Evolutionary conservation across 306 rosid genomes (phyloP).

Genomic region (Lathyrus sativus): DNA sequence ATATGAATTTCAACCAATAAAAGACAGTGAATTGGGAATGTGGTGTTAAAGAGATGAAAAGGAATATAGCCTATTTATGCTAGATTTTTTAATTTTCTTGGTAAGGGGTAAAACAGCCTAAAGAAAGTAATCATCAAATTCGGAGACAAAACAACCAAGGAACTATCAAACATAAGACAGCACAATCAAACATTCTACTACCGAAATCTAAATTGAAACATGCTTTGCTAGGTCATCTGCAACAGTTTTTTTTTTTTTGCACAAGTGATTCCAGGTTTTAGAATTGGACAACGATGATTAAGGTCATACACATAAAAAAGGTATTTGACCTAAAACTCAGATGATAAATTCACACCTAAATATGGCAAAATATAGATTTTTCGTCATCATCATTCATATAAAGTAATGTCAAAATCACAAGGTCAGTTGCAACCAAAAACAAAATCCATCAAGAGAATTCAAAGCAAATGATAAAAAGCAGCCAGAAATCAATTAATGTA

Average conservation of each 20-base stretch:
- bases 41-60: too few species aligned
- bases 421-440: background rate
- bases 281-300: background rate
- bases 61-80: too few species aligned
- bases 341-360: background rate
- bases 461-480: background rate
- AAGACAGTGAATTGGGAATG: too few species aligned
- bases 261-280: background rate
- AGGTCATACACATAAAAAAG: background rate
- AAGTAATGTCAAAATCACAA: slow-evolving; percentile 5
- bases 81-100: too few species aligned
- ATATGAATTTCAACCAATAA: too few species aligned
- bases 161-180: background rate
- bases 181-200: background rate
- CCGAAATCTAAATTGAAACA: background rate
- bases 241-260: background rate
- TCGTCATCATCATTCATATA: background rate
- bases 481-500: slow-evolving; percentile 36
- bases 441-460: slow-evolving; percentile 6
- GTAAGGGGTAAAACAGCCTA: background rate
- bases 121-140: background rate
- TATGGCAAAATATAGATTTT: background rate
- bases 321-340: background rate
- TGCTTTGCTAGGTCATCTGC: background rate
- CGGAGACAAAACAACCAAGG: too few species aligned